Evolutionary conservation across 257 asterid species (phyloP).

Genomic region (Mitragyna speciosa): DNA sequence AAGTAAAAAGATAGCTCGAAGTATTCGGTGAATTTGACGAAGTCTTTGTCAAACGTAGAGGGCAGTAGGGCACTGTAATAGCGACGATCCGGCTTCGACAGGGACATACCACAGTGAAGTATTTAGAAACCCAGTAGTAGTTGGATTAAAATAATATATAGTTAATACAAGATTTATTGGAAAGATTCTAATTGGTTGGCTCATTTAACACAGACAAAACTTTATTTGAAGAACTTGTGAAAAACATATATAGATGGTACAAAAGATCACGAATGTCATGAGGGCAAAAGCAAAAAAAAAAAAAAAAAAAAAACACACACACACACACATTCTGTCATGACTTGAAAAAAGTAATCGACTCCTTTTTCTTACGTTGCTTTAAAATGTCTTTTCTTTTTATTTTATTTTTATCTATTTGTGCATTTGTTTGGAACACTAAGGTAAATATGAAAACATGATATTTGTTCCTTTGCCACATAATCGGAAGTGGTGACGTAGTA

Average conservation of each 20-base stretch:
- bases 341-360: too few species aligned
- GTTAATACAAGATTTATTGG: not conserved
- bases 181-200: not conserved
- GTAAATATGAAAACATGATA: not conserved
- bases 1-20: not conserved
- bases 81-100: not conserved
- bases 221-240: not conserved
- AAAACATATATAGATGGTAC: not conserved
- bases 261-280: not conserved
- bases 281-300: too few species aligned
- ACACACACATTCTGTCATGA: too few species aligned
- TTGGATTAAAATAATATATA: not conserved
- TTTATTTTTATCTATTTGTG: too few species aligned
- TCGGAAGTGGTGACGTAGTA: too few species aligned
- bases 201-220: not conserved
- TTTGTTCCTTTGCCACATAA: too few species aligned
- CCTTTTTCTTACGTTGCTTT: too few species aligned
- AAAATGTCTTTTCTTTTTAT: too few species aligned
- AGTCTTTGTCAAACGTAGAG: not conserved
- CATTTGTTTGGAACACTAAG: not conserved
- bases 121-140: not conserved
- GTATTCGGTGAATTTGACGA: not conserved
- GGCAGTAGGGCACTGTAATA: not conserved
- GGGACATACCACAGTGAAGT: not conserved
- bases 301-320: too few species aligned